phyloP scores from a whole-genome alignment of 2,329 filamentous ascomycete species.

The Nigrograna mackinnonii region DNA sequence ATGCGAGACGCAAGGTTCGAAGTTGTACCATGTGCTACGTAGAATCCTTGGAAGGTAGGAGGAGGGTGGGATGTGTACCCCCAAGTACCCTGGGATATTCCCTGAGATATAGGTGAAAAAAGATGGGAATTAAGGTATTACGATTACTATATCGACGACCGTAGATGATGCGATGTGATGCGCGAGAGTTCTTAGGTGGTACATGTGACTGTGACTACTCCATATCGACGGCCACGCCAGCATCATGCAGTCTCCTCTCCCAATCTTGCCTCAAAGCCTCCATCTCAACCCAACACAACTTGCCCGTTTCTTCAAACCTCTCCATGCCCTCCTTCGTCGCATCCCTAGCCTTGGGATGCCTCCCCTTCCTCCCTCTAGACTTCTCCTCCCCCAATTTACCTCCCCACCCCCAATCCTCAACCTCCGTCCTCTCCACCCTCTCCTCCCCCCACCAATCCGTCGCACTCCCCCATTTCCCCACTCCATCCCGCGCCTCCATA shows the following conservation, averaged over 20 bases:
- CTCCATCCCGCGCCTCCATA: constrained; percentile 54
- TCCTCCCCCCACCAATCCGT: constrained; percentile 62
- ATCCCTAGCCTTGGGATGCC: constrained; percentile 62
- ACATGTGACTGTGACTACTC: constrained; percentile 11
- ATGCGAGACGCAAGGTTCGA: too few species aligned
- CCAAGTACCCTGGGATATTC: too few species aligned
- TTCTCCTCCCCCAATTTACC: constrained; percentile 61
- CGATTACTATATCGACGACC: too few species aligned
- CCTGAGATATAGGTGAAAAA: too few species aligned
- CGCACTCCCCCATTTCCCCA: constrained; percentile 84
- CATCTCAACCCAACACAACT: constrained; percentile 69
- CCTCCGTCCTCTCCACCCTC: constrained; percentile 75
- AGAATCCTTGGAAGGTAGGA: too few species aligned
- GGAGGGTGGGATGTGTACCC: too few species aligned
- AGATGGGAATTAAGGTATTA: too few species aligned
- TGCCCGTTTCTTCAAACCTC: constrained; percentile 66
- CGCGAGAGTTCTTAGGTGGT: too few species aligned
- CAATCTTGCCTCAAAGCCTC: constrained; percentile 70
- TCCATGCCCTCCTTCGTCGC: constrained; percentile 63
- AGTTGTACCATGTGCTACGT: too few species aligned
- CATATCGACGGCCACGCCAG: constrained; percentile 42
- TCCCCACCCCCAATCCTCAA: constrained; percentile 79
- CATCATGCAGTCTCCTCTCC: constrained; percentile 50
- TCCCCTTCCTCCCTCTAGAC: constrained; percentile 48
- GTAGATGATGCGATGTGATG: too few species aligned